These are phyloP conservation scores for Penicillium psychrosexuale DNA, from an alignment of 2,329 filamentous ascomycete species.

Conservation along the genomic window DNA sequence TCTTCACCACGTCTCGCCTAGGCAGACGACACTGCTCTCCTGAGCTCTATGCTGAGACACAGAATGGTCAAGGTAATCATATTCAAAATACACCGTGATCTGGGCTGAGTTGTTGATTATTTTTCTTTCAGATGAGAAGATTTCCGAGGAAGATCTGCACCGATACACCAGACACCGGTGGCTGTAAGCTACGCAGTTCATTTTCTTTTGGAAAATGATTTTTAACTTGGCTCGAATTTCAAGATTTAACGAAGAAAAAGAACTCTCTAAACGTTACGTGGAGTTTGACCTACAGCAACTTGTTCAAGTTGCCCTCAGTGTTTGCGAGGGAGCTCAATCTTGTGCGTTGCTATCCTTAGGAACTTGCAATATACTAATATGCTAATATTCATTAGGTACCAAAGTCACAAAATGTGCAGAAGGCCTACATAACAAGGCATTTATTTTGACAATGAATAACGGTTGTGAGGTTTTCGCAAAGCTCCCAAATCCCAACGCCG, in stretches of 20 bases:
- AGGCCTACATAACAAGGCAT: conserved; percentile 37
- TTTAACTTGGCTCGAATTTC: background rate
- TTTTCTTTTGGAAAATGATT: background rate
- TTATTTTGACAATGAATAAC: conserved; percentile 35
- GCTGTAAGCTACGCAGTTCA: conserved; percentile 12
- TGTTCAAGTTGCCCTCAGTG: conserved; percentile 23
- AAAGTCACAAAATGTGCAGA: conserved; percentile 32
- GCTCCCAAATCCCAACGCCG: conserved; percentile 31
- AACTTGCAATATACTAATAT: background rate
- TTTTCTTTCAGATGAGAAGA: conserved; percentile 7
- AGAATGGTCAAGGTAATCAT: background rate
- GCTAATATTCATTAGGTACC: conserved; percentile 17
- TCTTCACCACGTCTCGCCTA: background rate
- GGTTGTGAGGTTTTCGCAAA: conserved; percentile 28
- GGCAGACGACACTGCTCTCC: background rate
- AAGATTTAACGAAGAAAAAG: conserved; percentile 30
- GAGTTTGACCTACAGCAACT: conserved; percentile 30
- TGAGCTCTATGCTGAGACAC: background rate
- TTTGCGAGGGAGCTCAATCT: conserved; percentile 24
- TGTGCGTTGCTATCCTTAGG: conserved; percentile 19
- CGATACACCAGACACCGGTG: conserved; percentile 20
- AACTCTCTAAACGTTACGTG: conserved; percentile 28
- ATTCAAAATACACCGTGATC: background rate
- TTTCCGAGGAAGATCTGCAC: conserved; percentile 15
- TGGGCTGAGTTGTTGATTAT: too few relatives aligned